phyloP scores from a whole-genome alignment of 176 grass and related monocot species.

The Zizania latifolia region DNA sequence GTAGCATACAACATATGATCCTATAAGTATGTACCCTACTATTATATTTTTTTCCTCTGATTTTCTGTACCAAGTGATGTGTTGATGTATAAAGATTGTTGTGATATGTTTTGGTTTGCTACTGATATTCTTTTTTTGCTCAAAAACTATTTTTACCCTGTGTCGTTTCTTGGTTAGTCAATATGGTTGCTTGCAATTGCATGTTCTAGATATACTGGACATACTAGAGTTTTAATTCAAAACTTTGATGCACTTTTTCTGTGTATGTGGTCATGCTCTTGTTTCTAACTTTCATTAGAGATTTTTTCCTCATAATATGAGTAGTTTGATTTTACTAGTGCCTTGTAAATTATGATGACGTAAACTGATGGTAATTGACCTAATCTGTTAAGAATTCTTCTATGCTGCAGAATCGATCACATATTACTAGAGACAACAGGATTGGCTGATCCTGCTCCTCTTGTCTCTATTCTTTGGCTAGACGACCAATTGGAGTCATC shows the following conservation, averaged over 20 bases:
- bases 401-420: conserved; percentile 74
- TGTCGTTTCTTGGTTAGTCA: background rate
- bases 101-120: background rate
- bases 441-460: conserved; percentile 86
- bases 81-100: background rate
- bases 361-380: conserved; percentile 1
- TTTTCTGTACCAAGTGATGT: conserved; percentile 2
- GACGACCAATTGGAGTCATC: conserved; percentile 91
- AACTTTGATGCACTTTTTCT: background rate
- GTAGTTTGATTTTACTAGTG: background rate
- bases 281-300: background rate
- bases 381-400: conserved; percentile 23
- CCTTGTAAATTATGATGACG: background rate
- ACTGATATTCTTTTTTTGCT: background rate
- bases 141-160: background rate
- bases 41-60: background rate
- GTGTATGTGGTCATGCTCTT: no score
- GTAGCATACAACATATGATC: background rate
- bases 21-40: background rate
- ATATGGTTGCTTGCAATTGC: background rate
- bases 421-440: conserved; percentile 98
- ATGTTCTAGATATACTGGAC: background rate
- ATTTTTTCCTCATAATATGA: background rate
- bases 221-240: background rate
- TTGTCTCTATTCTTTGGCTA: conserved; percentile 88